Evolutionary conservation across 2,329 filamentous ascomycete species (phyloP).

Genomic region (Hymenotorrendiella dingleyae): DNA sequence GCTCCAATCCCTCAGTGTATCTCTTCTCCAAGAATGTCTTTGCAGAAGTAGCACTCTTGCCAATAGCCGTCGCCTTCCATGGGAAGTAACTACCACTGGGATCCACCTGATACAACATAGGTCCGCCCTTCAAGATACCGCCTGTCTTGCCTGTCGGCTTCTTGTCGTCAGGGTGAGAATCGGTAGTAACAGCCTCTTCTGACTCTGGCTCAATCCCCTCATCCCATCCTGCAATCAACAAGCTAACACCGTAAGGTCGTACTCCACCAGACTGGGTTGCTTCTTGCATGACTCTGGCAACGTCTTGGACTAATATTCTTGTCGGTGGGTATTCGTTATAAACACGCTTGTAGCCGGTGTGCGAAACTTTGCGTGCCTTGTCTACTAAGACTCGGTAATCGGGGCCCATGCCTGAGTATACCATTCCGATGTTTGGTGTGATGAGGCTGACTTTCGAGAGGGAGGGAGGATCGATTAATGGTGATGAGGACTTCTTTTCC

Average conservation of each 20-base stretch:
- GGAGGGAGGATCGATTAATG: conserved; percentile 89
- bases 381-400: conserved; percentile 98
- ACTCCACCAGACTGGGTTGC: conserved; percentile 98
- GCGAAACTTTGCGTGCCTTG: conserved; percentile 95
- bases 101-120: conserved; percentile 97
- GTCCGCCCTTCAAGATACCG: conserved; percentile 89
- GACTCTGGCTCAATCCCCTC: conserved; percentile 88
- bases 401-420: conserved; percentile 98
- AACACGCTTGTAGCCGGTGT: conserved; percentile 98
- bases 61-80: conserved; percentile 98
- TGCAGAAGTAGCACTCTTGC: conserved; percentile 95
- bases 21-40: conserved; percentile 99
- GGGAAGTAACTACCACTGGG: conserved; percentile 98
- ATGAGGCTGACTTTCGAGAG: conserved; percentile 97
- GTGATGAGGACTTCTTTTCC: conserved; percentile 98
- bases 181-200: conserved; percentile 50
- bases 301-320: conserved; percentile 97
- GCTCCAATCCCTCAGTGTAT: conserved; percentile 93
- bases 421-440: conserved; percentile 99
- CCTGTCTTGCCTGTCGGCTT: conserved; percentile 81
- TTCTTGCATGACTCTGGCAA: conserved; percentile 97
- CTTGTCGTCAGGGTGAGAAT: conserved; percentile 61
- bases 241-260: conserved; percentile 89
- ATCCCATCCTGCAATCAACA: conserved; percentile 96
- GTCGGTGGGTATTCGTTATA: conserved; percentile 99